phyloP scores from a whole-genome alignment of 1,139 yeast species.

The Scheffersomyces lignicola region DNA sequence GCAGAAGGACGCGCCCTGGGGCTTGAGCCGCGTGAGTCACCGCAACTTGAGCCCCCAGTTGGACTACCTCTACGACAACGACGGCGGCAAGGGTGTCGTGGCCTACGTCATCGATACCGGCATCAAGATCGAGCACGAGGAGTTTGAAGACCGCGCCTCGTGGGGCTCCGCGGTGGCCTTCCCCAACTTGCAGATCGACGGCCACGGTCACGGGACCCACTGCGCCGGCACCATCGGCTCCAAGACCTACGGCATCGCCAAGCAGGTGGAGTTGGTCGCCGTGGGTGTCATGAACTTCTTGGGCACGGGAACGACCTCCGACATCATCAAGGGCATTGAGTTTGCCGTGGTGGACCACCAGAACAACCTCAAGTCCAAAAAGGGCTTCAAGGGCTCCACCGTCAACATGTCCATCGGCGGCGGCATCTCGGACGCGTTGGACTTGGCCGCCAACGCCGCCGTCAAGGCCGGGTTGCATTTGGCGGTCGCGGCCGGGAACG shows the following conservation, averaged over 20 bases:
- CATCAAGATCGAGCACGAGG: slow-evolving; percentile 39
- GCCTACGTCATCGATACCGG: slow-evolving; percentile 49
- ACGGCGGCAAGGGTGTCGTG: slow-evolving; percentile 45
- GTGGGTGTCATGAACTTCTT: slow-evolving; percentile 42
- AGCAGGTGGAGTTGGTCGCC: slow-evolving; percentile 42
- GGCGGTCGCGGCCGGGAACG: slow-evolving; percentile 50
- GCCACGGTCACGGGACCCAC: slow-evolving; percentile 58
- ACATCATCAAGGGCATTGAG: slow-evolving; percentile 45
- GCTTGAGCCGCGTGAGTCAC: slow-evolving; percentile 37
- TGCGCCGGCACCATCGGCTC: slow-evolving; percentile 50
- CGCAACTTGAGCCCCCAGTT: slow-evolving; percentile 51
- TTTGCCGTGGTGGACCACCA: slow-evolving; percentile 41
- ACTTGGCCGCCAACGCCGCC: slow-evolving; percentile 45
- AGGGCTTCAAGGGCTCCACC: slow-evolving; percentile 46
- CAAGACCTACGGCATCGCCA: slow-evolving; percentile 43
- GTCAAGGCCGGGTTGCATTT: slow-evolving; percentile 42
- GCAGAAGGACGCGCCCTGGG: slow-evolving; percentile 45
- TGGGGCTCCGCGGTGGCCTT: slow-evolving; percentile 45
- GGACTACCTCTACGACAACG: slow-evolving; percentile 35
- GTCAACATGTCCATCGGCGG: slow-evolving; percentile 49
- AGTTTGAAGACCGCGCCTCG: slow-evolving; percentile 42
- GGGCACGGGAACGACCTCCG: slow-evolving; percentile 44
- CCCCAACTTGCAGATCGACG: slow-evolving; percentile 37
- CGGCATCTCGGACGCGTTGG: slow-evolving; percentile 41
- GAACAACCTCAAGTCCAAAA: slow-evolving; percentile 24